phyloP scores from a whole-genome alignment of 805 yeast genomes.

The Starmerella bombicola region DNA sequence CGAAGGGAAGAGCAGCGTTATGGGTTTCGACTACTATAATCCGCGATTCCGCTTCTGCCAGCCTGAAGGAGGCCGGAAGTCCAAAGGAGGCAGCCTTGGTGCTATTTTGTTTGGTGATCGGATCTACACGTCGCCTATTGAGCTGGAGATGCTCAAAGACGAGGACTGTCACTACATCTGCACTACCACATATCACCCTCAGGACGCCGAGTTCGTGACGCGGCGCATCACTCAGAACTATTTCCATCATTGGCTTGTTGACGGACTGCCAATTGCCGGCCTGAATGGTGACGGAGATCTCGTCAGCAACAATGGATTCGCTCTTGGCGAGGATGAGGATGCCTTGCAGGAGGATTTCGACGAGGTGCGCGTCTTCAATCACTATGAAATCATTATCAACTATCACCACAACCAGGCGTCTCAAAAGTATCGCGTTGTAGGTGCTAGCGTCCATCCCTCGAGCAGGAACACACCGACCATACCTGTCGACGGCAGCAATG shows the following conservation, averaged over 20 bases:
- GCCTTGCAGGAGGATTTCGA: conserved; percentile 39
- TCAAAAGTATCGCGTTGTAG: conserved; percentile 73
- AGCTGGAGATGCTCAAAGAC: conserved; percentile 63
- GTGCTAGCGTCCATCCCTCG: conserved; percentile 63
- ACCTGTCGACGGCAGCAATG: conserved; percentile 32
- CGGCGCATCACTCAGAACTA: conserved; percentile 72
- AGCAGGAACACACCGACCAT: conserved; percentile 41
- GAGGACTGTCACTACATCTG: conserved; percentile 61
- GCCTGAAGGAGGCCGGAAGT: conserved; percentile 50
- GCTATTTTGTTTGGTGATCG: conserved; percentile 92
- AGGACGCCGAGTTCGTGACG: conserved; percentile 65
- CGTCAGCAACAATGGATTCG: conserved; percentile 23
- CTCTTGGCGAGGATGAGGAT: conserved; percentile 38
- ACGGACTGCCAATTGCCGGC: conserved; percentile 89
- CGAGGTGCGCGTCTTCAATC: conserved; percentile 44
- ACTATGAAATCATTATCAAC: conserved; percentile 65
- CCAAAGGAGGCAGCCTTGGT: conserved; percentile 83
- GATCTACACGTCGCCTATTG: conserved; percentile 83
- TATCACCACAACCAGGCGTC: conserved; percentile 59
- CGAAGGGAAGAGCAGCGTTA: conserved; percentile 24
- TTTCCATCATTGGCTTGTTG: conserved; percentile 83
- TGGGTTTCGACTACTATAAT: conserved; percentile 49
- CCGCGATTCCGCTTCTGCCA: conserved; percentile 71
- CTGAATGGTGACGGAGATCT: conserved; percentile 31
- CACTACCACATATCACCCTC: conserved; percentile 40